phyloP scores from a whole-genome alignment of 2,329 filamentous ascomycete species.

The Metarhizium anisopliae region DNA sequence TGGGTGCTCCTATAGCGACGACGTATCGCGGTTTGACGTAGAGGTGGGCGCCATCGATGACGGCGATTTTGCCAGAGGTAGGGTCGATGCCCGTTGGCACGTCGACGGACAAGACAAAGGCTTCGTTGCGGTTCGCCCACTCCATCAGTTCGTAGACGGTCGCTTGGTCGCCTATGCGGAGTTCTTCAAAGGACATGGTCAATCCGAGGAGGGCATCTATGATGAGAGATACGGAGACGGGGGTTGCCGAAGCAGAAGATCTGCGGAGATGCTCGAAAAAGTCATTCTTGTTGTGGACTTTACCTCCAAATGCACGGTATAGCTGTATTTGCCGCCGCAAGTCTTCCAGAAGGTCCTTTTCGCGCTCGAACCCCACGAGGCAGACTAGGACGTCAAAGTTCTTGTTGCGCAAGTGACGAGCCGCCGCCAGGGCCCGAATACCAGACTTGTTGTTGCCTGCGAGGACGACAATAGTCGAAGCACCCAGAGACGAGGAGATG shows the following conservation, averaged over 20 bases:
- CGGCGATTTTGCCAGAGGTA: slow-evolving; percentile 56
- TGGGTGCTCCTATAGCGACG: slow-evolving; percentile 78
- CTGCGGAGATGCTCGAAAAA: slow-evolving; percentile 52
- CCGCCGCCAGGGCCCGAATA: slow-evolving; percentile 74
- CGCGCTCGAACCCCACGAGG: slow-evolving; percentile 75
- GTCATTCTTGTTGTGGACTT: slow-evolving; percentile 53
- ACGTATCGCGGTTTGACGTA: slow-evolving; percentile 77
- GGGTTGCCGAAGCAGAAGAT: slow-evolving; percentile 27
- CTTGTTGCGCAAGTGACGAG: slow-evolving; percentile 77
- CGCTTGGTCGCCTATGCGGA: slow-evolving; percentile 73
- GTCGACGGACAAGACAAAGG: slow-evolving; percentile 79
- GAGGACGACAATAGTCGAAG: slow-evolving; percentile 58
- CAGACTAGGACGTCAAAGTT: slow-evolving; percentile 74
- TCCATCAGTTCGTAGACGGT: slow-evolving; percentile 84
- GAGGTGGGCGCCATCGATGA: slow-evolving; percentile 66
- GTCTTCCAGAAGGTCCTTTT: slow-evolving; percentile 70
- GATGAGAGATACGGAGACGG: slow-evolving; percentile 63
- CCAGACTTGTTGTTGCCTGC: slow-evolving; percentile 93
- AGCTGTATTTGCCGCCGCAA: slow-evolving; percentile 75
- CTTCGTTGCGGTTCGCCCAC: slow-evolving; percentile 84
- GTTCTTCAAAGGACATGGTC: slow-evolving; percentile 80
- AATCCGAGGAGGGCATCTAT: slow-evolving; percentile 84
- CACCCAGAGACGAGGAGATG: slow-evolving; percentile 14
- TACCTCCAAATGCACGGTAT: slow-evolving; percentile 75
- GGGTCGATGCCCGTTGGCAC: slow-evolving; percentile 84